Percentiles rank a stretch among this genome's conserved stretches.
Conservation (phyloP, 345 rosid genomes). For the Acer negundo region DNA sequence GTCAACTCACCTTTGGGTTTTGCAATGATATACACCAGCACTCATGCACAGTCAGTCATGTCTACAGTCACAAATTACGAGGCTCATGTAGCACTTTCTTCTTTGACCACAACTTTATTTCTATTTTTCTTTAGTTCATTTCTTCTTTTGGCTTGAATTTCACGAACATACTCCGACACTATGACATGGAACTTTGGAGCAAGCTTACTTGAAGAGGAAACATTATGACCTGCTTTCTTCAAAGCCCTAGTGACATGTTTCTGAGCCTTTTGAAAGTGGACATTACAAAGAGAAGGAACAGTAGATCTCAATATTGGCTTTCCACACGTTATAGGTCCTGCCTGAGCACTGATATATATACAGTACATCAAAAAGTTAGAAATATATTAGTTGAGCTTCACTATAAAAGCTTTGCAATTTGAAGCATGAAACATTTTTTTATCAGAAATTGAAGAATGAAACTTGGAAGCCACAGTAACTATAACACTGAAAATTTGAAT, state of each 20-base stretch:
- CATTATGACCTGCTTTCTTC: slow-evolving; percentile 73
- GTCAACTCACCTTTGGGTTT: slow-evolving; percentile 5
- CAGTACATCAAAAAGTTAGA: slow-evolving; percentile 2
- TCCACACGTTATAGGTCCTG: slow-evolving; percentile 78
- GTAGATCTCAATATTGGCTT: slow-evolving; percentile 68
- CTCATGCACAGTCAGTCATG: background rate
- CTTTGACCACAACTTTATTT: slow-evolving; percentile 36
- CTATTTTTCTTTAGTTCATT: slow-evolving; percentile 34
- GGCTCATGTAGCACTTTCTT: slow-evolving; percentile 38
- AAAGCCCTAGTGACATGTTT: slow-evolving; percentile 60
- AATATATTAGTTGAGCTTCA: background rate
- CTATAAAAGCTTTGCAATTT: background rate
- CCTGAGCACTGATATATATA: slow-evolving; percentile 51
- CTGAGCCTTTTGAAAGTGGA: slow-evolving; percentile 74
- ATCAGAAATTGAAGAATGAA: background rate
- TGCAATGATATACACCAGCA: slow-evolving; percentile 8
- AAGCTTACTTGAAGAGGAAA: slow-evolving; percentile 58
- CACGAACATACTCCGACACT: slow-evolving; percentile 67
- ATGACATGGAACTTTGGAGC: slow-evolving; percentile 76
- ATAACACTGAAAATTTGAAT: background rate
- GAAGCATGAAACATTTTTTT: background rate
- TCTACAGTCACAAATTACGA: background rate
- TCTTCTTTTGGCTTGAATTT: slow-evolving; percentile 72
- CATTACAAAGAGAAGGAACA: slow-evolving; percentile 54
- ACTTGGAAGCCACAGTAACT: background rate